A percentile compares a stretch with the other conserved stretches of the same genome.
phyloP scores from a whole-genome alignment of 345 rosid species.

The Luvunga scandens region DNA sequence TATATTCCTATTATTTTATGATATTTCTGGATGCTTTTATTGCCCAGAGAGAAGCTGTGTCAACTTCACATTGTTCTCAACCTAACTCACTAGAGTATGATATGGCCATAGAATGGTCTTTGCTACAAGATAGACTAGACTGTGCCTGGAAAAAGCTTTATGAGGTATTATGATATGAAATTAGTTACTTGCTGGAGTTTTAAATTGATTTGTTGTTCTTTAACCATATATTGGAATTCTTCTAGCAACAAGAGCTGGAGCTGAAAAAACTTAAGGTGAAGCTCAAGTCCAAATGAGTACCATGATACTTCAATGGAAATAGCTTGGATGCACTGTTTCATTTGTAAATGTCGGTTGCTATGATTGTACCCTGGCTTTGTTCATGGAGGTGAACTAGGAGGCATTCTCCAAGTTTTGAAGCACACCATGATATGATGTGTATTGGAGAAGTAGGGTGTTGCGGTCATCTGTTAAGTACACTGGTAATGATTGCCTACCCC shows the following conservation, averaged over 20 bases:
- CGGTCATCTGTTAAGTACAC: not conserved
- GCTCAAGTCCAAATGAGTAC: constrained; percentile 43
- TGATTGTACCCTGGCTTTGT: not conserved
- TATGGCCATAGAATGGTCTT: constrained; percentile 83
- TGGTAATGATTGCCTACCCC: not conserved
- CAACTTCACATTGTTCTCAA: constrained; percentile 91
- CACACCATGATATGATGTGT: not conserved
- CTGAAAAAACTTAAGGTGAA: constrained; percentile 31
- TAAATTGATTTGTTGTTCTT: not conserved
- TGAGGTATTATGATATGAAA: constrained; percentile 35
- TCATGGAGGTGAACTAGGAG: not conserved
- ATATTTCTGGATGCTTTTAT: not conserved
- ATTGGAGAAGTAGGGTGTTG: not conserved
- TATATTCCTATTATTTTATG: not conserved
- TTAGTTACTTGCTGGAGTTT: not conserved
- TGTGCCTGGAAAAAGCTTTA: constrained; percentile 27
- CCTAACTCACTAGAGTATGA: constrained; percentile 83
- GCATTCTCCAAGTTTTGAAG: not conserved
- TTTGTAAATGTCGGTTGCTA: constrained; percentile 5
- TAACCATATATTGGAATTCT: constrained; percentile 16
- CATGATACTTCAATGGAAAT: not conserved
- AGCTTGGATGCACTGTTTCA: not conserved
- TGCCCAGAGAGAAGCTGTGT: constrained; percentile 65
- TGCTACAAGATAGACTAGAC: constrained; percentile 50
- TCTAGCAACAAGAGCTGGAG: constrained; percentile 62